Conservation (phyloP, 75 land plant species). For the Sequoia sempervirens region DNA sequence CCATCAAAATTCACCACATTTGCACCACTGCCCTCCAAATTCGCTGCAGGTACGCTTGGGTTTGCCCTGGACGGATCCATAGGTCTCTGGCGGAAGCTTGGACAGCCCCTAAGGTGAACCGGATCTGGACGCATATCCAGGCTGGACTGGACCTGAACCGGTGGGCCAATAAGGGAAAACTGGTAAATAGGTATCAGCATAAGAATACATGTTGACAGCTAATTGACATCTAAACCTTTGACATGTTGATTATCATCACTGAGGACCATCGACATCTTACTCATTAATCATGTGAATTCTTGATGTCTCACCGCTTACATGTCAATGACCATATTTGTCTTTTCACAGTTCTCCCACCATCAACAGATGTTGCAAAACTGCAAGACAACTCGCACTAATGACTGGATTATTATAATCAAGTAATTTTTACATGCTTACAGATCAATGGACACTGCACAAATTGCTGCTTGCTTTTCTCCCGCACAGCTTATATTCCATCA, state of each 20-base stretch:
- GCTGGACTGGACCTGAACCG: no score
- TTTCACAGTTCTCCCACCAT: not conserved
- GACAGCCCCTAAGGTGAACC: no score
- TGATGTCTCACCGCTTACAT: not conserved
- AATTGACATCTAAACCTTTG: not conserved
- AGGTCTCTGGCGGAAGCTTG: no score
- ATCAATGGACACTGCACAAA: not conserved
- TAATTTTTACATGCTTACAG: not conserved
- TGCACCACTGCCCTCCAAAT: no score
- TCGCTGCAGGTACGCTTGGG: no score
- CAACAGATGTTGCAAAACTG: not conserved
- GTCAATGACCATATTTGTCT: not conserved
- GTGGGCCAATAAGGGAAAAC: no score
- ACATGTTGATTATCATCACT: not conserved
- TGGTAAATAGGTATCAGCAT: not conserved
- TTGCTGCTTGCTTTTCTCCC: not conserved
- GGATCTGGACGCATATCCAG: no score
- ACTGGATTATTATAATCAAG: not conserved
- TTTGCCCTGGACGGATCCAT: no score
- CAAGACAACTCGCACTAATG: not conserved
- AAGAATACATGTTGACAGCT: not conserved
- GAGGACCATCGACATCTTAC: not conserved
- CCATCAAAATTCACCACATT: no score
- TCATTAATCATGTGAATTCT: not conserved
- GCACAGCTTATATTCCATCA: not conserved